Conservation (phyloP, 2,329 filamentous ascomycete species). For the Monilinia laxa region DNA sequence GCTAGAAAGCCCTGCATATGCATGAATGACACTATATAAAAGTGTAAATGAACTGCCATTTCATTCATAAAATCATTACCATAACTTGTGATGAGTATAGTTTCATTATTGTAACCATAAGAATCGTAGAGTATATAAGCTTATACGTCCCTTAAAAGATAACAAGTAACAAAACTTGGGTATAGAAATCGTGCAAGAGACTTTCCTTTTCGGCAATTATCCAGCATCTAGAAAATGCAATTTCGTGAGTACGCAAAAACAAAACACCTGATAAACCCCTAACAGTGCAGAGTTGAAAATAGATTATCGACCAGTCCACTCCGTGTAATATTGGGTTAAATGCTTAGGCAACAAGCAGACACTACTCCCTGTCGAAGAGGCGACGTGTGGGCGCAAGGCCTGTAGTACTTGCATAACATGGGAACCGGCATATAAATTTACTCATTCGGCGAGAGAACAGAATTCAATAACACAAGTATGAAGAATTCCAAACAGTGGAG, state of each 20-base stretch:
- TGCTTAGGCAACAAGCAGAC: conserved; percentile 6
- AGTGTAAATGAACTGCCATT: background rate
- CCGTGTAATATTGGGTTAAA: conserved; percentile 3
- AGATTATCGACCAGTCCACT: conserved; percentile 7
- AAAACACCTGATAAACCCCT: background rate
- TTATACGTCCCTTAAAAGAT: background rate
- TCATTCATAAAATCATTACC: background rate
- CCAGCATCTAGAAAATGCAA: background rate
- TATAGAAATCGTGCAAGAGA: conserved; percentile 9
- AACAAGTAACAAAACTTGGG: background rate
- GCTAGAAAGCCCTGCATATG: background rate
- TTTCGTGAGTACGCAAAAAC: background rate
- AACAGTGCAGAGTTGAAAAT: background rate
- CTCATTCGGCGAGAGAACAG: background rate
- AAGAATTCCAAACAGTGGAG: background rate
- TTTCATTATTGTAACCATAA: background rate
- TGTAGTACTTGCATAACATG: conserved; percentile 8
- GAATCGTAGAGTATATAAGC: background rate
- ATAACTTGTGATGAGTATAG: background rate
- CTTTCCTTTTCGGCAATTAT: conserved; percentile 4
- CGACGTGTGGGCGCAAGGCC: background rate
- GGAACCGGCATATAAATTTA: conserved; percentile 4
- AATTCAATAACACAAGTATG: conserved; percentile 1
- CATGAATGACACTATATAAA: background rate
- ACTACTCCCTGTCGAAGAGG: conserved; percentile 8